These are phyloP conservation scores for Cnidoscolus chayamansa DNA, from an alignment of 441 rosid genomes.

Conservation along the genomic window DNA sequence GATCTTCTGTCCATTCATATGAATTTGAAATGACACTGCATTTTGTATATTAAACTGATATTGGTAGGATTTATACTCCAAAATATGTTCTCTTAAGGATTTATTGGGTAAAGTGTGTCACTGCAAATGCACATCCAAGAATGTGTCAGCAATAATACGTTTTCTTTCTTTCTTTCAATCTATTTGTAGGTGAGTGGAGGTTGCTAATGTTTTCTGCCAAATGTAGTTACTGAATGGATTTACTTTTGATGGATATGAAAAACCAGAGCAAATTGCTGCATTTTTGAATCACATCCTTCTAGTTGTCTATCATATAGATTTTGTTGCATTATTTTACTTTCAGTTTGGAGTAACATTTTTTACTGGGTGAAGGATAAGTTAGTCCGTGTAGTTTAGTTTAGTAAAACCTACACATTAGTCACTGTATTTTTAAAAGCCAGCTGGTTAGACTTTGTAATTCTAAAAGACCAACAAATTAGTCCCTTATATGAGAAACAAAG, in stretches of 20 bases:
- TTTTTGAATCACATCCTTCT: background rate
- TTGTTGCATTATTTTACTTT: background rate
- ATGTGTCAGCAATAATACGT: background rate
- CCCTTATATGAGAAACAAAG: no score
- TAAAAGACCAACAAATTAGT: no score
- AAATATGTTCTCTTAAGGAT: background rate
- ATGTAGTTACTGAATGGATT: background rate
- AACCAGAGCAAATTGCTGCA: background rate
- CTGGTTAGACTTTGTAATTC: no score
- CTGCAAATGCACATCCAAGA: background rate
- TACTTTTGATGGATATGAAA: background rate
- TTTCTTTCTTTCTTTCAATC: background rate
- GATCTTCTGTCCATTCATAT: background rate
- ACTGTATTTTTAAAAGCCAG: no score
- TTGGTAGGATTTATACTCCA: background rate
- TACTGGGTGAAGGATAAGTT: no score
- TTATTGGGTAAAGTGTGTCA: background rate
- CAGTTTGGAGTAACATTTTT: no score
- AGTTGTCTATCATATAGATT: background rate
- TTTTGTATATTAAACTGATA: background rate
- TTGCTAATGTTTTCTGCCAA: conserved; percentile 2
- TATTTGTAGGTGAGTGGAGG: background rate
- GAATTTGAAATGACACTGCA: background rate
- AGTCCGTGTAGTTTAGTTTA: no score
- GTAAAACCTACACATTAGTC: no score